phyloP scores from a whole-genome alignment of 2,329 filamentous ascomycete species.

The Pseudocercospora macadamiae region DNA sequence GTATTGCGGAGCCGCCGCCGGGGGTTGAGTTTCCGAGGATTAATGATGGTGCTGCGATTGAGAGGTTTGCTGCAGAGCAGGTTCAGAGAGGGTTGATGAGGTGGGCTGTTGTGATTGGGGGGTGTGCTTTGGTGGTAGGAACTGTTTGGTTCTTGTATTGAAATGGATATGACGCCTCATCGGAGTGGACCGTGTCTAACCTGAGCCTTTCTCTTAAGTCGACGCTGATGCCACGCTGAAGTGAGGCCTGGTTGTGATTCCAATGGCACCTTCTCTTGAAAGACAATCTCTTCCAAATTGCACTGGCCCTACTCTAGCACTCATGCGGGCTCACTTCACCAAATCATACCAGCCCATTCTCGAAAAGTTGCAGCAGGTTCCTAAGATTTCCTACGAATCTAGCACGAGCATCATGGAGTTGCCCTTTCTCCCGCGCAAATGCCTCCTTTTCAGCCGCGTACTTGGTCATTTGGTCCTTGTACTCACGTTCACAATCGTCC shows the following conservation, averaged over 20 bases:
- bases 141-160: neutral
- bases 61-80: conserved; percentile 6
- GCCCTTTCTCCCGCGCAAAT: neutral
- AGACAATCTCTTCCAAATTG: too few species aligned
- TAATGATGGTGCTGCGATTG: conserved; percentile 17
- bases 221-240: too few species aligned
- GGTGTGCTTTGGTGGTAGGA: neutral
- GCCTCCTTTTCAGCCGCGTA: neutral
- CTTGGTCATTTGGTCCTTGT: neutral
- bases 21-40: conserved; percentile 26
- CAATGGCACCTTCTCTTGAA: too few species aligned
- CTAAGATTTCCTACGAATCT: neutral
- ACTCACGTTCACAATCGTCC: neutral
- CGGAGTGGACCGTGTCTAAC: too few species aligned
- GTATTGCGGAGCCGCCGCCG: conserved; percentile 22
- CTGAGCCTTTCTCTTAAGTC: too few species aligned
- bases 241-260: too few species aligned
- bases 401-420: neutral
- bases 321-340: too few species aligned
- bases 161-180: too few species aligned
- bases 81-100: conserved; percentile 8
- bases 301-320: too few species aligned
- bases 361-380: too few species aligned
- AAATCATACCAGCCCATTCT: too few species aligned
- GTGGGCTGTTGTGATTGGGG: conserved; percentile 2